Evolutionary conservation across 306 rosid genomes (phyloP), one percentile per base, ranked within the genome.

Genomic region (Cyamopsis tetragonoloba): DNA sequence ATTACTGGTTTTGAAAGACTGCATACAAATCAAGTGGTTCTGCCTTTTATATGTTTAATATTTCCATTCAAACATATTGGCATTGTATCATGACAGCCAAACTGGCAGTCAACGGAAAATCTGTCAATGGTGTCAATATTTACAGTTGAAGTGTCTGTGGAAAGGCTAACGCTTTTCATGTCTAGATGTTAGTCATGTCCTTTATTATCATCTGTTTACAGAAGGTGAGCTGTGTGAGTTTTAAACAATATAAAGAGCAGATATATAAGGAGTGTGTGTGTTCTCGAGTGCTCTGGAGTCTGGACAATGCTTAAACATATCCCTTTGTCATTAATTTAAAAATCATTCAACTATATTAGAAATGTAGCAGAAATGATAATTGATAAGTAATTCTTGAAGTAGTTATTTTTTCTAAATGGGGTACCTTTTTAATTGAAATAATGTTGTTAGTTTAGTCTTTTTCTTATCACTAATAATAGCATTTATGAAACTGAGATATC

Each of bases 391-490:
- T 65, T 61, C 66, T 56, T 11, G 38, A 38, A 62, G 24, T 56
- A 56, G 53, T 62, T 46, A 50, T 42, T 39, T 17, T 80, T n/a
- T 60, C 20, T 24, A 32, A 75, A 44, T 71, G 42, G n/a, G n/a
- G n/a, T n/a, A n/a, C 31, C 55, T 53, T 66, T 44, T 53, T 11
- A 51, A n/a, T 63, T 38, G 43, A 65, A 49, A 44, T 74, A 30
- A 58, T 41, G 37, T 66, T 34, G 19, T 48, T 9, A 6, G 63
- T 59, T 27, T 66, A 19, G 75, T 44, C 23, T 13, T 53, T 57
- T 35, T 11, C 10, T 46, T 38, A 23, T 69, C n/a, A n/a, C n/a
- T 30, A 42, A 13, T 44, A 31, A 32, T 53, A 0, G 7, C 38
- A 20, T 9, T n/a, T 60, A 34, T 67, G 7, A 42, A 14, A 67